Evolutionary conservation across 345 rosid genomes (phyloP).

Genomic region (Populus euphratica): DNA sequence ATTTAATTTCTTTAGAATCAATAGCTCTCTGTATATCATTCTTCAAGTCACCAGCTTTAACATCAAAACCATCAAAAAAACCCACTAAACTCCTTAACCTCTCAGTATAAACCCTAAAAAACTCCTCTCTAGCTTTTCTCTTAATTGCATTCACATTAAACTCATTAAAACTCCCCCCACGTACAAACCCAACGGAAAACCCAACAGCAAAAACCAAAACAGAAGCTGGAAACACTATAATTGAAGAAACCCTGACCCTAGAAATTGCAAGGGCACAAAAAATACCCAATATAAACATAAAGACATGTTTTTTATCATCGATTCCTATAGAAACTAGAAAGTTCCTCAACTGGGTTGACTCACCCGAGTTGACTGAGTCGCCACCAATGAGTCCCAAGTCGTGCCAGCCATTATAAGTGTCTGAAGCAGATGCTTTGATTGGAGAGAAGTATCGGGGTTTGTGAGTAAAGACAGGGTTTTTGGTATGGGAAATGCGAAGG

Average conservation of each 20-base stretch:
- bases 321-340: slow-evolving; percentile 47
- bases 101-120: slow-evolving; percentile 33
- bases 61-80: slow-evolving; percentile 47
- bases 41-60: slow-evolving; percentile 35
- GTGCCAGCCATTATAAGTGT: slow-evolving; percentile 58
- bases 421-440: slow-evolving; percentile 17
- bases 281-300: slow-evolving; percentile 46
- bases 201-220: slow-evolving; percentile 53
- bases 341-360: slow-evolving; percentile 39
- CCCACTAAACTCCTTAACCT: slow-evolving; percentile 33
- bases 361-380: slow-evolving; percentile 33
- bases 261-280: slow-evolving; percentile 52
- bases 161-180: slow-evolving; percentile 39
- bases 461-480: slow-evolving; percentile 1
- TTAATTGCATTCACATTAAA: slow-evolving; percentile 19
- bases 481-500: slow-evolving; percentile 12
- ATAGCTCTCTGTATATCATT: slow-evolving; percentile 42
- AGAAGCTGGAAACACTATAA: slow-evolving; percentile 52
- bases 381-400: slow-evolving; percentile 27
- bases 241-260: slow-evolving; percentile 50
- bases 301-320: slow-evolving; percentile 41
- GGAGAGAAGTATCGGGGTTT: slow-evolving; percentile 6
- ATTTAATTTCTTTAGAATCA: slow-evolving; percentile 37
- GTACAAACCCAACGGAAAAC: slow-evolving; percentile 52
- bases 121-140: slow-evolving; percentile 41